Evolutionary conservation across 75 land plant species (phyloP), one percentile per base, ranked within the genome.

Genomic region (Azolla pinnata): DNA sequence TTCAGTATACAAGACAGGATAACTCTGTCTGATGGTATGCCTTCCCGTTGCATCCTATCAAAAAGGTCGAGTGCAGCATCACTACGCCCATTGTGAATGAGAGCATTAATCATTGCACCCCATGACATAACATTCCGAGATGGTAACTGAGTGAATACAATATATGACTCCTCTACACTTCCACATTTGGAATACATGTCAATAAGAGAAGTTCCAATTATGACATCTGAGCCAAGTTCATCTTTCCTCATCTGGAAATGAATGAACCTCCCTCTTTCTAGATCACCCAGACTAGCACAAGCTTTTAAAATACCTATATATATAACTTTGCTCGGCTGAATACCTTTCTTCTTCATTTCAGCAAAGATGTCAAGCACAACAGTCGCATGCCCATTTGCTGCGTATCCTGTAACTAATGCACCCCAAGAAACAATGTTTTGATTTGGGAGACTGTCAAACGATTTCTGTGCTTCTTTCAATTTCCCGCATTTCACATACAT

Each of bases 221-320:
- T 27, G 20, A 74, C 71, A 60, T 75, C 66, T 0, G 62, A 44
- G 29, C 60, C 73, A 24, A 86, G 33, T 23, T 70, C 64, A 59
- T 33, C 27, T 12, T 53, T 67, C 26, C 29, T 44, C 1, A 75
- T 67, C 17, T 8, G 31, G 1, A 65, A 14, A 35, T 86, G 90
- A 14, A 86, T 62, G 61, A 69, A 71, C 45, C 57, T 79, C 0
- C 86, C 86, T 60, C 73, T 33, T 14, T 76, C 76, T 9, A 77
- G 30, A 23, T 81, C 79, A 52, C 77, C 79, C 14, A 68, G 4
- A 33, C 74, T 51, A 2, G 81, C 71, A 65, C 91, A 87, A 4
- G 84, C 79, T 45, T 79, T 74, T 53, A 87, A 55, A 26, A 87
- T 67, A 60, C 79, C 73, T 10, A 87, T 79, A 38, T 72, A 87